phyloP scores from a whole-genome alignment of 441 rosid genomes.

The Adansonia gregorii region DNA sequence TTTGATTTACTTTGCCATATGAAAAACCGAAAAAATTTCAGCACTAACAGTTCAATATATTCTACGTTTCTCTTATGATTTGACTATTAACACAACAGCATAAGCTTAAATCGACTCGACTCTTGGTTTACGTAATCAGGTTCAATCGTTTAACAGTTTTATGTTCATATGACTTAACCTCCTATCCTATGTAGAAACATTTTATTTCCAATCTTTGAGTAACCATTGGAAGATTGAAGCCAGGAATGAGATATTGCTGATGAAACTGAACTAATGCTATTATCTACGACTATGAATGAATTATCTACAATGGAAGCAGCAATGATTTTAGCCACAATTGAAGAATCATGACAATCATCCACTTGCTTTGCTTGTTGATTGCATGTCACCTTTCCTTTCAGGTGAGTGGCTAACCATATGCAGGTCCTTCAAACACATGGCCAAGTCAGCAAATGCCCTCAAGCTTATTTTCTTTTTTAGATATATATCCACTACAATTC shows the following conservation, averaged over 20 bases:
- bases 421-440: constrained; percentile 46
- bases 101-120: too few relatives aligned
- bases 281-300: background rate
- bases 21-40: background rate
- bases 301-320: too few relatives aligned
- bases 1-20: background rate
- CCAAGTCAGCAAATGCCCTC: constrained; percentile 35
- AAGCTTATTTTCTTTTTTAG: background rate
- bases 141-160: too few relatives aligned
- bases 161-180: too few relatives aligned
- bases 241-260: background rate
- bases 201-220: background rate
- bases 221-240: background rate
- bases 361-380: constrained; percentile 24
- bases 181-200: too few relatives aligned
- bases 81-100: too few relatives aligned
- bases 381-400: constrained; percentile 29
- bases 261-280: background rate
- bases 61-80: background rate
- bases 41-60: too few relatives aligned
- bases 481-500: background rate
- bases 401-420: constrained; percentile 29
- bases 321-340: background rate
- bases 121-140: too few relatives aligned
- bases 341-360: constrained; percentile 21